These are phyloP conservation scores for Cryptococcus sp. DNA, from an alignment of 1,284 basidiomycete genomes.

Conservation along the genomic window DNA sequence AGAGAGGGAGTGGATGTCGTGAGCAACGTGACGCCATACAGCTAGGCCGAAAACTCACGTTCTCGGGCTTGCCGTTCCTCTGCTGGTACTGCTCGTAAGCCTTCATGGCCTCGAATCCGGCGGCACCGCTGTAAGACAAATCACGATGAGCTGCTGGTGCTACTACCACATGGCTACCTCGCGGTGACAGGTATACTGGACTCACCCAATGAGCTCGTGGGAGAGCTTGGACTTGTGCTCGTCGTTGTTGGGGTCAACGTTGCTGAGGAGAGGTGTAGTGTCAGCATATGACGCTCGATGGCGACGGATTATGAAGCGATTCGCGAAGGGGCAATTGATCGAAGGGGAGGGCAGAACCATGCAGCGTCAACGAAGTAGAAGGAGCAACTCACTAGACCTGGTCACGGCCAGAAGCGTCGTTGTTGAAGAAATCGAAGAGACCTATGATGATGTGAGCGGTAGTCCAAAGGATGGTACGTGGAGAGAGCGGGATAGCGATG, in stretches of 20 bases:
- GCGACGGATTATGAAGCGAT: no score
- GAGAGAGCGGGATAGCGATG: neutral
- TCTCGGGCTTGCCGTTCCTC: constrained; percentile 39
- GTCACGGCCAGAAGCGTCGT: constrained; percentile 41
- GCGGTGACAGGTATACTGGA: neutral
- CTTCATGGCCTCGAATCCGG: constrained; percentile 46
- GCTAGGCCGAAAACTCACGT: no score
- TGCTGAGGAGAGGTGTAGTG: constrained; percentile 16
- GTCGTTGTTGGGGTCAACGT: constrained; percentile 41
- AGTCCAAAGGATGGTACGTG: neutral
- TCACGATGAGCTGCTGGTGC: neutral
- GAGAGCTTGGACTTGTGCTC: constrained; percentile 44
- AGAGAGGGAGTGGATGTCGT: neutral
- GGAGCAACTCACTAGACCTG: constrained; percentile 37
- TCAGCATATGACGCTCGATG: neutral
- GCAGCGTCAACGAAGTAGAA: neutral
- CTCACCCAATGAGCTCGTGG: constrained; percentile 47
- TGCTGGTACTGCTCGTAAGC: constrained; percentile 48
- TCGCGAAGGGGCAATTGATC: no score
- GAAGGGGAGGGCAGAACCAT: neutral
- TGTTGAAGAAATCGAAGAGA: constrained; percentile 47
- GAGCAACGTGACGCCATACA: no score
- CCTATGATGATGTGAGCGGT: constrained; percentile 13
- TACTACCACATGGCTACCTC: neutral
- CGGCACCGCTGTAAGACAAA: constrained; percentile 34